A percentile compares a stretch with the other conserved stretches of the same genome.
phyloP scores from a whole-genome alignment of 2,329 filamentous ascomycete species.

The Tolypocladium ovalisporum region DNA sequence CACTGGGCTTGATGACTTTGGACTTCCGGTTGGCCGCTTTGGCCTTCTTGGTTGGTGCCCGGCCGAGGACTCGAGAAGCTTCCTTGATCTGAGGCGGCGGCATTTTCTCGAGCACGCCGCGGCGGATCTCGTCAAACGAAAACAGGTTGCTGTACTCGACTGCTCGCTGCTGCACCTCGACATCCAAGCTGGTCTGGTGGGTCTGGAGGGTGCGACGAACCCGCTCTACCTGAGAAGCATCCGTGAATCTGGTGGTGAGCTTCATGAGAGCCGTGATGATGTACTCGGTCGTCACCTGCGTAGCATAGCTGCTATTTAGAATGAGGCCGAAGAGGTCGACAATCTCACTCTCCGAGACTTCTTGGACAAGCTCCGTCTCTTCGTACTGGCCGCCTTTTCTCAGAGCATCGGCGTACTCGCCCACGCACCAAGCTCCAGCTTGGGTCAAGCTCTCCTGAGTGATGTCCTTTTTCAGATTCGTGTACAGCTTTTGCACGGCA shows the following conservation, averaged over 20 bases:
- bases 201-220: slow-evolving; percentile 66
- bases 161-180: slow-evolving; percentile 91
- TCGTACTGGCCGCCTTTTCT: slow-evolving; percentile 84
- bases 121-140: slow-evolving; percentile 72
- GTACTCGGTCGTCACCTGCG: slow-evolving; percentile 86
- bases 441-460: slow-evolving; percentile 93
- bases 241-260: slow-evolving; percentile 76
- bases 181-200: slow-evolving; percentile 78
- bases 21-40: slow-evolving; percentile 64
- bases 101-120: slow-evolving; percentile 94
- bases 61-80: slow-evolving; percentile 80
- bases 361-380: slow-evolving; percentile 75
- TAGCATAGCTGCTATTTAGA: slow-evolving; percentile 88
- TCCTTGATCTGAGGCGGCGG: slow-evolving; percentile 94
- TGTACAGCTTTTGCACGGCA: slow-evolving; percentile 88
- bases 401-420: slow-evolving; percentile 90
- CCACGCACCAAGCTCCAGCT: slow-evolving; percentile 93
- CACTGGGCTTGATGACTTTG: slow-evolving; percentile 70
- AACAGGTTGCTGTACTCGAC: slow-evolving; percentile 97
- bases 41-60: slow-evolving; percentile 55
- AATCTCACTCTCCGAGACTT: slow-evolving; percentile 78
- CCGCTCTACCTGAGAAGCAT: slow-evolving; percentile 76
- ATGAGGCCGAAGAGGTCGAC: slow-evolving; percentile 89
- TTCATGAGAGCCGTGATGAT: slow-evolving; percentile 94
- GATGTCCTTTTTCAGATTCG: slow-evolving; percentile 86